Evolutionary conservation across 176 grass and related monocot genomes (phyloP), one percentile per base, ranked within the genome.

Genomic region (Aegilops umbellulata): DNA sequence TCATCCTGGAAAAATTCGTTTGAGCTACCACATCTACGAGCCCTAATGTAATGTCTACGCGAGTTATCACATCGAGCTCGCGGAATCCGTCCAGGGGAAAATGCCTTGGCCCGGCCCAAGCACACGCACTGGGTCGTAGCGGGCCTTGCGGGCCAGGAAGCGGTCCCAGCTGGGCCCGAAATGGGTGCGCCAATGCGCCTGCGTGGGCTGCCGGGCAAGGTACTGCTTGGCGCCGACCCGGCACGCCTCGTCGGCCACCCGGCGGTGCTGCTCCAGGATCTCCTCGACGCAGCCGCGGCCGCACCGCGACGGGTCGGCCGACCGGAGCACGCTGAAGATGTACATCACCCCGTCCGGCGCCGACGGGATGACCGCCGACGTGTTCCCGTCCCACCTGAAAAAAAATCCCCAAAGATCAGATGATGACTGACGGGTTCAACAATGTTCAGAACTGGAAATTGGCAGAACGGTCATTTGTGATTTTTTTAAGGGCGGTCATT

Each of bases 301-400:
- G 95, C 91, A 97, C 71, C 67, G 47, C 16, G 79, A 72, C 14
- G 90, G 92, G 69, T 91, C 90, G 42, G 93, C 51, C 16, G 95
- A 97, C 64, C 90, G 88, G 31, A 97, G 95, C 64, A 97, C 84
- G 47, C 91, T 83, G 46, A 97, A 84, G 55, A 82, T 16, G 73
- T 97, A 97, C 74, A 93, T 60, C 60, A 95, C 84, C 22, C 77
- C 80, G 63, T 84, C 89, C 47, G 66, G 22, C 65, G 78, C 1
- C 83, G 82, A 35, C 39, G 95, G 95, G 49, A 97, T 51, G 53
- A 92, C 89, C 30, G 83, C 87, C 79, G 95, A 97, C 31, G 81
- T 87, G 89, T 97, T 95, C 25, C 69, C 16, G 85, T 95, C 82
- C 95, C 95, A 97, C 88, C 95, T 97, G 83, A 82, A 88, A 88